Base-by-base conservation (phyloP, 805 yeast genomes). In the Ogataea ramenticola region DNA sequence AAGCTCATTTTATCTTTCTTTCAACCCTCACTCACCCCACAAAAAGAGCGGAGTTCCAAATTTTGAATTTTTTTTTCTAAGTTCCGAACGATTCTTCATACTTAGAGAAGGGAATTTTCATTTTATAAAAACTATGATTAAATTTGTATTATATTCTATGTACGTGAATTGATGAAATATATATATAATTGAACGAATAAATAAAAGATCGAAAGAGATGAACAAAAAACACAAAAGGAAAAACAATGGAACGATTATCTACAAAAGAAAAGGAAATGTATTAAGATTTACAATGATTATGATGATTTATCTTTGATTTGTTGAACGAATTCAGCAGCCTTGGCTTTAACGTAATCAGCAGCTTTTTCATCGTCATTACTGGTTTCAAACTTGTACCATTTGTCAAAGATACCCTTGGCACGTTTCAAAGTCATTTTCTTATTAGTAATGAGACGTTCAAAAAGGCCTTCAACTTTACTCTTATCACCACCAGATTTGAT, bases 331-430 rank as follows among this genome's bases (percentile, higher is more conserved):
- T 87, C 93, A 36, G 80, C 78, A 29, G 98, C 98, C 67, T 84
- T 85, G 17, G 95, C 87, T 71, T 88, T 90, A 43, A 90, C 96
- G 49, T 86, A 81, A 49, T 86, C 93, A 44, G 78, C 77, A 41
- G 82, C 77, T 65, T 80, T 83, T 40, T 71, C 75, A 59, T 86
- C 91, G 14, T 75, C 79, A 43, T 69, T 60, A 49, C 74, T 75
- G 56, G 84, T 89, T 66, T 89, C 97, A 55, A 70, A 86, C 11
- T 75, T 68, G 48, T 89, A 76, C 97, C 97, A 90, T 61, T 91
- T 91, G 54, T 82, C 86, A 70, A 89, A 90, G 75, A 91, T 87
- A 70, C 86, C 88, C 66, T 87, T 89, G 54, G 96, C 96, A 67
- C 89, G 96, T 62, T 90, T 91, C 59, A 82, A 77, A 4, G 85